A percentile compares a stretch with the other conserved stretches of the same genome.
These are phyloP conservation scores for Dicorynia guianensis DNA, from an alignment of 306 rosid species.

Conservation along the genomic window DNA sequence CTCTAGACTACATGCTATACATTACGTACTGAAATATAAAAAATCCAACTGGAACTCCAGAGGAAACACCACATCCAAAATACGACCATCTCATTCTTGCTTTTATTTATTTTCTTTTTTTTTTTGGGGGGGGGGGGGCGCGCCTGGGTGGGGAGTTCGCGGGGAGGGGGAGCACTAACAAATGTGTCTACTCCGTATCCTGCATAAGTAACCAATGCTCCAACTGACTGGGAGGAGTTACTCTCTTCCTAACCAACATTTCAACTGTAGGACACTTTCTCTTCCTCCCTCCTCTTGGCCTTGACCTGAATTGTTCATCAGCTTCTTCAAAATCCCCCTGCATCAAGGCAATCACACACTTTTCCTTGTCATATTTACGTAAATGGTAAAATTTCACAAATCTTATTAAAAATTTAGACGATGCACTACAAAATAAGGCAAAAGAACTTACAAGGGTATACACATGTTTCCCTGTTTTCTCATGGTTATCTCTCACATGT, in stretches of 20 bases:
- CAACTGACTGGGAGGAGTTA: constrained; percentile 61
- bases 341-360: constrained; percentile 2
- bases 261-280: constrained; percentile 70
- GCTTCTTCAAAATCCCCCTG: constrained; percentile 89
- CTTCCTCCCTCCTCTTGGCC: constrained; percentile 84
- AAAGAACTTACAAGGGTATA: constrained; percentile 62
- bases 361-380: not conserved
- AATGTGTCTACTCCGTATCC: constrained; percentile 23
- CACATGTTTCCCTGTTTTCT: constrained; percentile 65
- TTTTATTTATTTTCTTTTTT: not conserved
- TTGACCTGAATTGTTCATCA: constrained; percentile 74
- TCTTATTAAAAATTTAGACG: no score
- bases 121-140: no score
- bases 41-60: not conserved
- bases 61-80: not conserved
- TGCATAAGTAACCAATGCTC: constrained; percentile 49
- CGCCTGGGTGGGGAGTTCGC: no score
- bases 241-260: constrained; percentile 81
- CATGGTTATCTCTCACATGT: constrained; percentile 89
- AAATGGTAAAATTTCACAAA: not conserved
- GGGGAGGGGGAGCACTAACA: not conserved
- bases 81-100: not conserved
- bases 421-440: not conserved
- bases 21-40: not conserved
- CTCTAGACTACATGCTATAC: not conserved